Base-by-base conservation (phyloP, 345 rosid genomes). In the Gossypium australe region DNA sequence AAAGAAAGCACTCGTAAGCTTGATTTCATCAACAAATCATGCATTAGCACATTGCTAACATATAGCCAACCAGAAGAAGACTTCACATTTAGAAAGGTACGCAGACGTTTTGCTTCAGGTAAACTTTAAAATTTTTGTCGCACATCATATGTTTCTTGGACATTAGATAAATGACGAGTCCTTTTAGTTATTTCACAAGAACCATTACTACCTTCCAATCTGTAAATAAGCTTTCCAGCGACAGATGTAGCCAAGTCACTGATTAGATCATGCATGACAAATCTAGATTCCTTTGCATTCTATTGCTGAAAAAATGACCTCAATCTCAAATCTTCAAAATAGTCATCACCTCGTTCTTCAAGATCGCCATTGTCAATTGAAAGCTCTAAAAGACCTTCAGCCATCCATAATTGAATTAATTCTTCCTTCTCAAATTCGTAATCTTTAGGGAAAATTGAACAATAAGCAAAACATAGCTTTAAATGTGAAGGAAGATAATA, bases 401-500 rank as follows among this genome's bases (percentile, higher is more conserved):
- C 79, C 73, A 80, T 80, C 77, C 82, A 80, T 12, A 67, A 44
- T 0, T 2, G 49, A 43, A 80, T n/a, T n/a, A 76, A 9, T 2
- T 48, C 61, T 18, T 76, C 80, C 27, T 68, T 77, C n/a, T 16
- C n/a, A 43, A 80, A 76, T 62, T 66, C 45, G 10, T 76, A 57
- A 34, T 20, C 71, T 18, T 71, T n/a, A 24, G 77, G 84, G 43
- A 78, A 78, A 47, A 81, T 11, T 1, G 79, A 79, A 61, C 81
- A 75, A 11, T 78, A 81, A 1, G 57, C 75, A 29, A 81, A 81
- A 29, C 77, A 78, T 4, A 64, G 74, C 44, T 78, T 78, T 13
- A 81, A 72, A 20, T 66, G 43, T 0, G 81, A 65, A 45, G 82
- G 82, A 38, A 82, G 84, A 62, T 76, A 73, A 49, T 66, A 60